phyloP scores from a whole-genome alignment of 805 yeast genomes.

The Yamadazyma takamatsuzukensis region DNA sequence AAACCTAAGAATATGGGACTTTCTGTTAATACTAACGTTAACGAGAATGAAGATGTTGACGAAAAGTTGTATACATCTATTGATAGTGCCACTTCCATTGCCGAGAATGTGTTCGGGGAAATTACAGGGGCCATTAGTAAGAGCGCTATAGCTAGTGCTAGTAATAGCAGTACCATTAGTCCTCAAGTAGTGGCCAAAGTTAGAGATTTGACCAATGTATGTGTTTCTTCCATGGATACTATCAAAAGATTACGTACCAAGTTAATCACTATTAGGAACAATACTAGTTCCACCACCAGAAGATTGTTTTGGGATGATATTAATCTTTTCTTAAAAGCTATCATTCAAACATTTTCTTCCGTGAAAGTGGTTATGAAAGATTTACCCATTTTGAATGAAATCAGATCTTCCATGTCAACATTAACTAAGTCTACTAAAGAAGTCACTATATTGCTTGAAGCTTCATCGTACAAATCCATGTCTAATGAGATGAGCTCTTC shows the following conservation, averaged over 20 bases:
- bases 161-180: slow-evolving; percentile 19
- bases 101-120: slow-evolving; percentile 75
- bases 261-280: slow-evolving; percentile 48
- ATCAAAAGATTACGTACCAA: slow-evolving; percentile 62
- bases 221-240: slow-evolving; percentile 78
- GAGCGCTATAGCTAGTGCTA: slow-evolving; percentile 52
- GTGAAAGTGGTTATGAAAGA: slow-evolving; percentile 82
- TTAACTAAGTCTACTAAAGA: slow-evolving; percentile 89
- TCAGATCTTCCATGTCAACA: slow-evolving; percentile 72
- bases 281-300: slow-evolving; percentile 48
- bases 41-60: slow-evolving; percentile 52
- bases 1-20: slow-evolving; percentile 11
- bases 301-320: slow-evolving; percentile 81
- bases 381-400: slow-evolving; percentile 73
- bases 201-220: slow-evolving; percentile 72
- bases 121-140: slow-evolving; percentile 64
- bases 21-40: slow-evolving; percentile 17
- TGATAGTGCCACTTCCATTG: slow-evolving; percentile 58
- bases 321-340: slow-evolving; percentile 74
- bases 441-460: slow-evolving; percentile 79
- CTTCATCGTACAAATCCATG: slow-evolving; percentile 30
- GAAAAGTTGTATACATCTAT: slow-evolving; percentile 64
- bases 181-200: slow-evolving; percentile 58
- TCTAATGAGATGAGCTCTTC: slow-evolving; percentile 16
- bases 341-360: slow-evolving; percentile 77